These are phyloP conservation scores for Candida ulmi DNA, from an alignment of 805 yeast species.

Conservation along the genomic window DNA sequence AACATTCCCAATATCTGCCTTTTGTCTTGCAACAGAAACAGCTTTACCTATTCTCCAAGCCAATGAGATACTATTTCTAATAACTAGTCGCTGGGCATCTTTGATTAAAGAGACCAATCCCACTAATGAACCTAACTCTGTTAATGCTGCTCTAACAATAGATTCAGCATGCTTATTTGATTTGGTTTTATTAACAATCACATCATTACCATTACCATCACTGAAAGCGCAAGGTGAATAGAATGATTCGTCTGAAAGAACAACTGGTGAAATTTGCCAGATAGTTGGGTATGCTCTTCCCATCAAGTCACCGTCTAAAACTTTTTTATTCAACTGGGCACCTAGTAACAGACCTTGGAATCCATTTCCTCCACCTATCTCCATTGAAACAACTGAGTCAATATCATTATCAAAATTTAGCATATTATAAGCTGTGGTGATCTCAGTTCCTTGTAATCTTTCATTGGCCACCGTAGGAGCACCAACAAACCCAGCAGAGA, in stretches of 20 bases:
- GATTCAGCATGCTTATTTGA: conserved; percentile 30
- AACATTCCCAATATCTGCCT: conserved; percentile 29
- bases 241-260: conserved; percentile 13
- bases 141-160: conserved; percentile 33
- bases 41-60: conserved; percentile 47
- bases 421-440: conserved; percentile 26
- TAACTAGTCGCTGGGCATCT: conserved; percentile 25
- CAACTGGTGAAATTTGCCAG: conserved; percentile 37
- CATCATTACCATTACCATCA: conserved; percentile 39
- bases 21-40: conserved; percentile 31
- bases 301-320: conserved; percentile 38
- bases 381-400: conserved; percentile 32
- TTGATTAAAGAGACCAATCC: conserved; percentile 32
- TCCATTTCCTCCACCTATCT: conserved; percentile 43
- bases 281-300: conserved; percentile 43
- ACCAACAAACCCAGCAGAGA: conserved; percentile 35
- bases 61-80: conserved; percentile 31
- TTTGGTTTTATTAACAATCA: conserved; percentile 28
- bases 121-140: conserved; percentile 38
- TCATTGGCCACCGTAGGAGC: conserved; percentile 44
- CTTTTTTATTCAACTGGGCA: conserved; percentile 24
- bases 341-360: conserved; percentile 25
- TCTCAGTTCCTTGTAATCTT: conserved; percentile 34
- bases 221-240: conserved; percentile 27
- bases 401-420: conserved; percentile 22